Evolutionary conservation across 345 rosid genomes (phyloP).

Genomic region (Litchi chinensis): DNA sequence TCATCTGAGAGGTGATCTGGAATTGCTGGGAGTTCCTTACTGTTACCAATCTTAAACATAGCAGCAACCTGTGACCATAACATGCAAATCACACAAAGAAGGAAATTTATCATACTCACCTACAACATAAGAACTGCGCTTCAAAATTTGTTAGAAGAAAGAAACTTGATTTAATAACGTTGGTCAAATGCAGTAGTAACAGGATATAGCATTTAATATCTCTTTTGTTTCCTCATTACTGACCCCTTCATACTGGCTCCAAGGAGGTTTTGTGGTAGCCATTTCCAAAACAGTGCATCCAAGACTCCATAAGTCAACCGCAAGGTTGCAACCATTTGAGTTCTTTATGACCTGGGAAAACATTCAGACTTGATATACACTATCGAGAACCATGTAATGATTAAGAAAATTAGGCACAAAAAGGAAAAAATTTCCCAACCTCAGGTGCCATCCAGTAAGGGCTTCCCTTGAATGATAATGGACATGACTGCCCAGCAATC

Average conservation of each 20-base stretch:
- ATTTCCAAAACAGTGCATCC: constrained; percentile 86
- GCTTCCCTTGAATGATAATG: constrained; percentile 79
- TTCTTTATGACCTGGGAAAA: constrained; percentile 62
- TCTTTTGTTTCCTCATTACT: constrained; percentile 26
- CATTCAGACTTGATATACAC: neutral
- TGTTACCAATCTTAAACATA: constrained; percentile 78
- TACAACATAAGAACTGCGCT: neutral
- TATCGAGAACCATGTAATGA: neutral
- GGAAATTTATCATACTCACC: neutral
- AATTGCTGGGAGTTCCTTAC: constrained; percentile 75
- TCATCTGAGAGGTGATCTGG: constrained; percentile 68
- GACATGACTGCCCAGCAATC: constrained; percentile 82
- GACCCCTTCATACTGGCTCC: constrained; percentile 88
- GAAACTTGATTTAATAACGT: constrained; percentile 3
- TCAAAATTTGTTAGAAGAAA: neutral
- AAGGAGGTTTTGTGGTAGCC: constrained; percentile 86
- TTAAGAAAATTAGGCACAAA: constrained; percentile 1
- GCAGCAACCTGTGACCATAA: constrained; percentile 53
- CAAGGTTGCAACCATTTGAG: constrained; percentile 63
- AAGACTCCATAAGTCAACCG: constrained; percentile 89
- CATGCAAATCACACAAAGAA: constrained; percentile 15
- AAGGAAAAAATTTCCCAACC: constrained; percentile 40
- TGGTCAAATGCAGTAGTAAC: neutral
- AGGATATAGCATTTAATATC: constrained; percentile 4
- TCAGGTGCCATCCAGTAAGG: constrained; percentile 94